phyloP scores from a whole-genome alignment of 2,329 filamentous ascomycete genomes.

The Claviceps arundinis region DNA sequence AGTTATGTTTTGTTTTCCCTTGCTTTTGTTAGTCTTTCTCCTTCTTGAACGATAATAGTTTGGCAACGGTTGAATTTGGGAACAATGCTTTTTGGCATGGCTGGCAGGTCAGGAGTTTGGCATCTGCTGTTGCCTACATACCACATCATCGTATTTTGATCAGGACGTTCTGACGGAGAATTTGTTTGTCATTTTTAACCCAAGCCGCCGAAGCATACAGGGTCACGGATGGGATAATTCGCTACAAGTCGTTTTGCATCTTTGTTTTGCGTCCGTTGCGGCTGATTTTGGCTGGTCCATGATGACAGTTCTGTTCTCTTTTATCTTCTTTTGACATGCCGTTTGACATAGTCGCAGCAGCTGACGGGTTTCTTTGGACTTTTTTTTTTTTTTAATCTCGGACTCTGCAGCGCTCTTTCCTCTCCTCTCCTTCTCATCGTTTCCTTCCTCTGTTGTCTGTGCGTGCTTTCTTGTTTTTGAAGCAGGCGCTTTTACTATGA shows the following conservation, averaged over 20 bases:
- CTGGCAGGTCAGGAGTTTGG: slow-evolving; percentile 5
- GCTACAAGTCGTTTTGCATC: slow-evolving; percentile 6
- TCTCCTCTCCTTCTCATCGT: background rate
- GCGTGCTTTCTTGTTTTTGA: background rate
- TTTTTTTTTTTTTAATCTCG: background rate
- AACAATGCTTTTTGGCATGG: slow-evolving; percentile 7
- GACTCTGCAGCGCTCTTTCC: background rate
- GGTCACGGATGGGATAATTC: slow-evolving; percentile 15
- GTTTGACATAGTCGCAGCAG: background rate
- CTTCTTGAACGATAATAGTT: background rate
- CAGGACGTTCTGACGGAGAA: slow-evolving; percentile 7
- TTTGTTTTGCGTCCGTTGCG: slow-evolving; percentile 1
- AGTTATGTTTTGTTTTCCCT: background rate
- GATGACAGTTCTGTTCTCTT: slow-evolving; percentile 20
- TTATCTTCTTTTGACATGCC: background rate
- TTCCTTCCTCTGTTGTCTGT: background rate
- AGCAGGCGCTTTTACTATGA: too few species aligned
- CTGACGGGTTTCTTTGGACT: background rate
- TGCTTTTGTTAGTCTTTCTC: background rate
- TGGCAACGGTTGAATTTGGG: background rate
- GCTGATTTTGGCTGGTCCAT: slow-evolving; percentile 39
- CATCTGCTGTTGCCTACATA: slow-evolving; percentile 15
- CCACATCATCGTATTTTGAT: slow-evolving; percentile 6
- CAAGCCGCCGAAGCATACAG: slow-evolving; percentile 9
- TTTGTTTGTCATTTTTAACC: slow-evolving; percentile 16